Evolutionary conservation across 352 stramenopile species (phyloP).

Genomic region (Phytophthora agathidicida): DNA sequence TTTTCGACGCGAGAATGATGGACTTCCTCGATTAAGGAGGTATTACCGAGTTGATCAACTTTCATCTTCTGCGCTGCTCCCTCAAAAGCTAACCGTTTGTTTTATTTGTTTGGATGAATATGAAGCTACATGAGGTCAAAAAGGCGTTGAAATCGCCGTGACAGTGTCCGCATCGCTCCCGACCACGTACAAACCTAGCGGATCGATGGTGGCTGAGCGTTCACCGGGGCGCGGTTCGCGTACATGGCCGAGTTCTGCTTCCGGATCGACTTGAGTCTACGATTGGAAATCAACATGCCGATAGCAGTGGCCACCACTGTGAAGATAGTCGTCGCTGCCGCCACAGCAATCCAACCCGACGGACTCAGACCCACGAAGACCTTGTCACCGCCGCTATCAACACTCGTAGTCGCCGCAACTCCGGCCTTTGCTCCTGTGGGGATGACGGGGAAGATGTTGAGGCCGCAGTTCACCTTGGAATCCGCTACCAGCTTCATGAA

Average conservation of each 20-base stretch:
- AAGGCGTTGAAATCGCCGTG: not conserved
- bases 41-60: too few species aligned
- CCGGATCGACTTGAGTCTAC: constrained; percentile 51
- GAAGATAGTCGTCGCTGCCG: constrained; percentile 49
- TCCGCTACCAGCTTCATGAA: constrained; percentile 75
- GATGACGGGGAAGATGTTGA: constrained; percentile 83
- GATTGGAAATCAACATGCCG: constrained; percentile 53
- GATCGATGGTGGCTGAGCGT: constrained; percentile 4
- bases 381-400: constrained; percentile 72
- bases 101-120: constrained; percentile 23
- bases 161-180: too few species aligned
- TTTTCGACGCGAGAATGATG: too few species aligned
- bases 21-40: too few species aligned
- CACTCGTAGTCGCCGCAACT: constrained; percentile 37
- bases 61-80: too few species aligned
- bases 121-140: constrained; percentile 24
- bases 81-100: too few species aligned
- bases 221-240: constrained; percentile 29
- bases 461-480: constrained; percentile 75
- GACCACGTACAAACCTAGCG: constrained; percentile 16
- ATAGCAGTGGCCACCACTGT: constrained; percentile 59
- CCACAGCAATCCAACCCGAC: constrained; percentile 63
- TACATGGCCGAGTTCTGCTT: constrained; percentile 56
- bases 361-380: constrained; percentile 63
- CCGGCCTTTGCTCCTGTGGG: constrained; percentile 59